Base-by-base conservation (phyloP, 805 yeast species). In the Candida yuanshanica region DNA sequence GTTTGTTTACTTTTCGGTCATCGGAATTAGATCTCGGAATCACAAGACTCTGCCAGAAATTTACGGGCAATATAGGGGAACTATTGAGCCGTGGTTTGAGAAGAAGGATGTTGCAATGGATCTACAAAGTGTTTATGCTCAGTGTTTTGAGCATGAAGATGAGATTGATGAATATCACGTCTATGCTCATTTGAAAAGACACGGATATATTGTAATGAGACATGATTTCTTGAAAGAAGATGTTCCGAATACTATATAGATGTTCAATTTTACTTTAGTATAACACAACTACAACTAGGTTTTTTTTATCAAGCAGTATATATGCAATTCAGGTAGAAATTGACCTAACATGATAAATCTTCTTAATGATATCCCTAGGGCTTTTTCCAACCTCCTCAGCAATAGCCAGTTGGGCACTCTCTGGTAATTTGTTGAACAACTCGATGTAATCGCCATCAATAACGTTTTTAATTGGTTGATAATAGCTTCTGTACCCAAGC, bases 361-460 rank as follows among this genome's bases (percentile, higher is more conserved):
- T 71, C 41, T 69, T 65, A 38, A 72, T 76, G 10, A 81, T 63
- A 26, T 77, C 80, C 35, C 60, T 53, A 2, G 77, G 71, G 1
- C 68, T 52, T 44, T 75, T 62, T 24, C 75, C 78, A 53, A 77
- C 53, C 35, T 61, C 60, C 12, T 61, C 44, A 8, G 51, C 34
- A 20, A 56, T 41, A 13, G 38, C 20, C 52, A 7, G 70, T 21
- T 52, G 41, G 1, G 33, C 9, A 4, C 47, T 44, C 4, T 24
- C 27, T 14, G 44, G 34, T 14, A 52, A 36, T 7, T 13, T 20
- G 13, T 47, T 50, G 53, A 41, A 66, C 33, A 62, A 58, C 52
- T 88, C 96, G 36, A 91, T 67, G 13, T 86, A 65, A 56, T 93
- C 98, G 9, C 99, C 99, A 62, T 93, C 97, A 32, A 93, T 71